These are phyloP conservation scores for Globisporangium camurandrum DNA, from an alignment of 352 stramenopile species.

Conservation along the genomic window DNA sequence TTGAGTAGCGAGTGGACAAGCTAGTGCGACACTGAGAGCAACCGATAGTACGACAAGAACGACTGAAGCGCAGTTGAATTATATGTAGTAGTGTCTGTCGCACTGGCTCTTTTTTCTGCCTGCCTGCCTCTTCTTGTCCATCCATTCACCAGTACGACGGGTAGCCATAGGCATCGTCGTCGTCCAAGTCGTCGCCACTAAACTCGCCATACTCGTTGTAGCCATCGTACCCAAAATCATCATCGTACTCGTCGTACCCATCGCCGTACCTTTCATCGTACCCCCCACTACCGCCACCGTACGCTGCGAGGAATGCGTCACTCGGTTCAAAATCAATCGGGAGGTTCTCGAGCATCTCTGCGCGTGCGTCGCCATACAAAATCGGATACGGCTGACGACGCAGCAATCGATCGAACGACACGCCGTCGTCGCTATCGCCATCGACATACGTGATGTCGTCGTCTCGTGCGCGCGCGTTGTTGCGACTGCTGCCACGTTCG, in stretches of 20 bases:
- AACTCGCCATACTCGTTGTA: constrained; percentile 15
- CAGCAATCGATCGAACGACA: constrained; percentile 19
- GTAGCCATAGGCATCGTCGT: constrained; percentile 18
- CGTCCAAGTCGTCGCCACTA: constrained; percentile 11
- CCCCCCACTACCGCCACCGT: background rate
- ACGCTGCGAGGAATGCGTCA: background rate
- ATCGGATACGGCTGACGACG: too few relatives aligned
- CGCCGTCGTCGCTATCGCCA: background rate
- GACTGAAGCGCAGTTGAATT: too few relatives aligned
- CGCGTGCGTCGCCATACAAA: constrained; percentile 2
- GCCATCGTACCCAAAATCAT: constrained; percentile 21
- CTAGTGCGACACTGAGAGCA: constrained; percentile 7
- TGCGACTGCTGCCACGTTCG: background rate
- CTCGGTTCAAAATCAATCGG: background rate
- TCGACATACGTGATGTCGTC: background rate
- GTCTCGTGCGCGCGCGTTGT: background rate
- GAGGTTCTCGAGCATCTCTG: background rate
- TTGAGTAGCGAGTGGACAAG: background rate
- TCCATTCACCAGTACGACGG: too few relatives aligned
- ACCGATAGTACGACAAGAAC: too few relatives aligned
- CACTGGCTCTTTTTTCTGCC: too few relatives aligned
- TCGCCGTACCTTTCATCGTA: background rate
- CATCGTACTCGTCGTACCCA: constrained; percentile 3
- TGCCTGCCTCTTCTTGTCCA: too few relatives aligned
- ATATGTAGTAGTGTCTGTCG: too few relatives aligned